Base-by-base conservation (phyloP, 2,329 filamentous ascomycete species). In the Akanthomyces lecanii region DNA sequence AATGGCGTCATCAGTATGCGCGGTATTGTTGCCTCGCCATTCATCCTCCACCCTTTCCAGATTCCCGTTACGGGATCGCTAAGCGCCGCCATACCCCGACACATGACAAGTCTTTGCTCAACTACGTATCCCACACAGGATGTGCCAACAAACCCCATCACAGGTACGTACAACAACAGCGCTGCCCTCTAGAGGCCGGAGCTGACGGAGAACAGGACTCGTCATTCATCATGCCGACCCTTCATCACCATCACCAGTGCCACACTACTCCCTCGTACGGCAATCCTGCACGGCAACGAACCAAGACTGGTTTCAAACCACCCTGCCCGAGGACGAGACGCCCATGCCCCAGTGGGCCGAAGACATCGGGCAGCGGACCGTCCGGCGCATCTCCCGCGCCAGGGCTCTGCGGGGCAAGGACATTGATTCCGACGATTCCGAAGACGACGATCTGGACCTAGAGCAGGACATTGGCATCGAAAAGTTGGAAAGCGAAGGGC, bases 11-110 rank as follows among this genome's bases (percentile, higher is more conserved):
- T 73, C n/a, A 68, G 77, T 47, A 82, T 79, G 51, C 79, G 82
- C n/a, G 84, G 82, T 2, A 74, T 85, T 3, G 78, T 86, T 5
- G 79, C 80, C 1, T 84, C 82, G 0, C 83, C 84, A 0, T 77
- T 80, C 42, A 71, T 77, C 18, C 74, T 79, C 2, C 78, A 79
- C 52, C 76, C 81, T 0, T 86, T 86, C 62, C 79, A 85, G 53
- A 71, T 86, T 16, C 67, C 77, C 1, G 70, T 85, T 18, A 67
- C 70, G 11, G 74, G 72, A 1, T 45, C 66, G 0, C 59, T 72
- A 42, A 53, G 66, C 52, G 54, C 66, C 16, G 61, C 69, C 0
- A 60, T 70, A 10, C 67, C 69, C 4, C 63, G 69, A 0, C 84
- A 85, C 61, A 69, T 71, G 3, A 74, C 76, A 0, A 70, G 72